These are phyloP conservation scores for Silene noctiflora DNA, from an alignment of 179 eudicot genomes.

Conservation along the genomic window DNA sequence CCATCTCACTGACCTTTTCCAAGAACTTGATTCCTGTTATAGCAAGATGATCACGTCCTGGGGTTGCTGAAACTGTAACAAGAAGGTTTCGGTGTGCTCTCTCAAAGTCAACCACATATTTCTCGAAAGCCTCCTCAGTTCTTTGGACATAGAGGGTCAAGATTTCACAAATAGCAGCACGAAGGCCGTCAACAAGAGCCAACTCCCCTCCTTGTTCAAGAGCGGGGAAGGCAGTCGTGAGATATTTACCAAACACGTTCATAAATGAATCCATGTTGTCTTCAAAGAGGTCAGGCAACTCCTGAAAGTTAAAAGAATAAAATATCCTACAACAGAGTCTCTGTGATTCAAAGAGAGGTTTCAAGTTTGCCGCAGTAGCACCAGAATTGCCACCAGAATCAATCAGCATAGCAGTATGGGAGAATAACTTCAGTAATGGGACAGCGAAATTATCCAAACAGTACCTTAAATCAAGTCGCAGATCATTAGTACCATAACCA, in stretches of 20 bases:
- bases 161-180: slow-evolving; percentile 88
- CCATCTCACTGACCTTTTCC: slow-evolving; percentile 72
- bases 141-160: slow-evolving; percentile 82
- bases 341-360: slow-evolving; percentile 71
- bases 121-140: slow-evolving; percentile 76
- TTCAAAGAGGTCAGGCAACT: slow-evolving; percentile 91
- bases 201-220: slow-evolving; percentile 69
- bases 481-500: slow-evolving; percentile 56
- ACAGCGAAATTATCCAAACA: slow-evolving; percentile 82
- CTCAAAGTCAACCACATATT: slow-evolving; percentile 61
- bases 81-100: slow-evolving; percentile 68
- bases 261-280: slow-evolving; percentile 89
- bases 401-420: slow-evolving; percentile 51
- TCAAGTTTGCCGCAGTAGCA: slow-evolving; percentile 36
- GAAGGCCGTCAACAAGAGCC: slow-evolving; percentile 66
- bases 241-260: slow-evolving; percentile 70
- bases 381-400: slow-evolving; percentile 46
- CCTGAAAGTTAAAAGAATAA: slow-evolving; percentile 81
- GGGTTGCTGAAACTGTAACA: slow-evolving; percentile 52
- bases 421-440: slow-evolving; percentile 57
- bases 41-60: slow-evolving; percentile 73
- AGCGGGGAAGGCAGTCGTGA: slow-evolving; percentile 49
- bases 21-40: slow-evolving; percentile 82
- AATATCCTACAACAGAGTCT: slow-evolving; percentile 88
- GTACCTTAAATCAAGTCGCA: slow-evolving; percentile 69